Percentiles rank a stretch among this genome's conserved stretches.
Conservation (phyloP, 305 asterid genomes). For the Andrographis paniculata region DNA sequence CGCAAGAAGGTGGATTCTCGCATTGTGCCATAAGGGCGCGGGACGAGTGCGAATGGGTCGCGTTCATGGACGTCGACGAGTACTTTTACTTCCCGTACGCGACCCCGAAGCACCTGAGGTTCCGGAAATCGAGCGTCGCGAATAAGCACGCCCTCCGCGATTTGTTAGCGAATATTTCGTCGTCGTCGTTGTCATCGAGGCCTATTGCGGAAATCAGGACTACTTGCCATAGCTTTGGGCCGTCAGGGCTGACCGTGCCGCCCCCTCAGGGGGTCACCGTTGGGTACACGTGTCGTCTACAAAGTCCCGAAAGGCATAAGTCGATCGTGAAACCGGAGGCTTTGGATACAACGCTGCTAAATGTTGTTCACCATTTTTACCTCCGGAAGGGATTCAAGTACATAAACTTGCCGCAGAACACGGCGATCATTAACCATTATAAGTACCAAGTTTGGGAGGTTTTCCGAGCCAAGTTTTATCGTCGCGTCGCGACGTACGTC, state of each 20-base stretch:
- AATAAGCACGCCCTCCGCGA: conserved; percentile 44
- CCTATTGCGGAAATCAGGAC: conserved; percentile 83
- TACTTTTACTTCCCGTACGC: conserved; percentile 76
- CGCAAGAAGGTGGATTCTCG: conserved; percentile 96
- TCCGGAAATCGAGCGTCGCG: conserved; percentile 31
- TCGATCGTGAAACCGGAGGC: conserved; percentile 79
- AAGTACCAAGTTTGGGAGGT: conserved; percentile 94
- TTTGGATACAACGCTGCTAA: conserved; percentile 57
- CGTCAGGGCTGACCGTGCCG: conserved; percentile 58
- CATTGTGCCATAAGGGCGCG: conserved; percentile 86
- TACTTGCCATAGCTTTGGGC: conserved; percentile 86
- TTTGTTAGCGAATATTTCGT: conserved; percentile 52
- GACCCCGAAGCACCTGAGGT: conserved; percentile 29
- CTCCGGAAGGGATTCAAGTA: conserved; percentile 54
- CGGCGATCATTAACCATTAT: conserved; percentile 69
- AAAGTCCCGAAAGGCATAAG: conserved; percentile 93
- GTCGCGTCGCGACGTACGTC: conserved; percentile 93
- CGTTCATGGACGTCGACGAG: conserved; percentile 95
- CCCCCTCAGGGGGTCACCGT: conserved; percentile 76
- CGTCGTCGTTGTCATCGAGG: conserved; percentile 25
- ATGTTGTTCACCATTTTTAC: conserved; percentile 90
- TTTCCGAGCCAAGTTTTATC: conserved; percentile 65
- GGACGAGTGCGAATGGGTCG: conserved; percentile 69
- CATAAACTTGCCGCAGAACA: conserved; percentile 56
- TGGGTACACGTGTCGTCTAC: conserved; percentile 86